phyloP scores from a whole-genome alignment of 106 monocot species.

The Amphibolis antarctica region DNA sequence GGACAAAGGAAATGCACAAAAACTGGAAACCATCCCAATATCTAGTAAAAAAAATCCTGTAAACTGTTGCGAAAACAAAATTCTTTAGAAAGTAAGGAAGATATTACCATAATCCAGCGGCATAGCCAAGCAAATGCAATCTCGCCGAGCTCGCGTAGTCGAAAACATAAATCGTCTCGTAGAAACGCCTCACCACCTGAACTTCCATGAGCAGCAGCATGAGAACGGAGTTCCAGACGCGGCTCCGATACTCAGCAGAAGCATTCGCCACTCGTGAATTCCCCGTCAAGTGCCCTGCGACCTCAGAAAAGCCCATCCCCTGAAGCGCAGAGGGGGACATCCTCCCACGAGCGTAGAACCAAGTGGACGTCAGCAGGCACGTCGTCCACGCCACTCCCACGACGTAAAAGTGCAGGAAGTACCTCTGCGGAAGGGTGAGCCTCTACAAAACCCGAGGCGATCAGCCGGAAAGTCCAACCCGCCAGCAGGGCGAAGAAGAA shows the following conservation, averaged over 20 bases:
- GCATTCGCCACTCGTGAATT: conserved; percentile 11
- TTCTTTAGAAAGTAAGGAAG: no score
- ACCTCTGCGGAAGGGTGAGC: conserved; percentile 18
- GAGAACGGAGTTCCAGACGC: conserved; percentile 43
- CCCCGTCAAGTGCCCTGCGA: conserved; percentile 2
- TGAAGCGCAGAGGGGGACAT: background rate
- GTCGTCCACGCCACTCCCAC: conserved; percentile 16
- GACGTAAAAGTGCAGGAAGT: conserved; percentile 20
- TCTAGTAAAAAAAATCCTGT: no score
- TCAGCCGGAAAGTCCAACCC: no score
- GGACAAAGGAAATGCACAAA: background rate
- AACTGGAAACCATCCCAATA: no score
- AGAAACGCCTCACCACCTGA: conserved; percentile 57
- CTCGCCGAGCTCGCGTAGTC: conserved; percentile 49
- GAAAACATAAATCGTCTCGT: conserved; percentile 63
- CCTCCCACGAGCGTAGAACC: conserved; percentile 7
- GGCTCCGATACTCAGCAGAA: background rate
- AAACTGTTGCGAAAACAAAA: no score
- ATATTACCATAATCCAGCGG: conserved; percentile 71
- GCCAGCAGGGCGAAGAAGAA: background rate
- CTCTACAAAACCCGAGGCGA: conserved; percentile 13
- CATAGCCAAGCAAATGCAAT: conserved; percentile 65
- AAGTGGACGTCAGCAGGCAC: conserved; percentile 7
- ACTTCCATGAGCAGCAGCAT: conserved; percentile 65
- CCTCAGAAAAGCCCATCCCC: conserved; percentile 1